A percentile compares a stretch with the other conserved stretches of the same genome.
Evolutionary conservation across 768 basidiomycete genomes (phyloP).

Genomic region (Termitomyces sp.): DNA sequence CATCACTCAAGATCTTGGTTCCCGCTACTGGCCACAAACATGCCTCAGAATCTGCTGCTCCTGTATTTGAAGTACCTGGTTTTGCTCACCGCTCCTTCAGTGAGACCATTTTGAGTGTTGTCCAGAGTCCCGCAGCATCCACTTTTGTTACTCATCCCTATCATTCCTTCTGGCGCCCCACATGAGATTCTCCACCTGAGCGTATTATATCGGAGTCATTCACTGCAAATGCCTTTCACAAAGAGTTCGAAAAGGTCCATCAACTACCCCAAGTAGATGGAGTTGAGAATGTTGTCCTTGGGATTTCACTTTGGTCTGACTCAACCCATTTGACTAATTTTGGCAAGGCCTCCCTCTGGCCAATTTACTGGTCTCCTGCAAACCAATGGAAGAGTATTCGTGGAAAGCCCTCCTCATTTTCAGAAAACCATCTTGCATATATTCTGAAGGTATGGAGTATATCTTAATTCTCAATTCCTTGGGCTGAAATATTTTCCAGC

Average conservation of each 20-base stretch:
- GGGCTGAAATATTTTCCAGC: slow-evolving; percentile 18
- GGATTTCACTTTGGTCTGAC: slow-evolving; percentile 33
- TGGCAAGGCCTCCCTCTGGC: slow-evolving; percentile 36
- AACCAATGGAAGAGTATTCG: slow-evolving; percentile 24
- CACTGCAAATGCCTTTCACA: neutral
- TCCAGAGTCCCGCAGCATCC: slow-evolving; percentile 14
- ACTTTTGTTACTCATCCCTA: slow-evolving; percentile 18
- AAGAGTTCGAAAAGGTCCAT: neutral
- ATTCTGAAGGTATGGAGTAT: neutral
- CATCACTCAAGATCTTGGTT: slow-evolving; percentile 21
- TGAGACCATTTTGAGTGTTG: slow-evolving; percentile 22
- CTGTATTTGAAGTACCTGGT: slow-evolving; percentile 27
- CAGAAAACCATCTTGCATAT: neutral
- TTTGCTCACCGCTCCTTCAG: slow-evolving; percentile 24
- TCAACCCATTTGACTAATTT: slow-evolving; percentile 35
- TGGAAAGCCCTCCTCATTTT: neutral
- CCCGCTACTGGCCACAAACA: slow-evolving; percentile 20
- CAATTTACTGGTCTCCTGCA: slow-evolving; percentile 37
- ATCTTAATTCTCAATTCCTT: no score
- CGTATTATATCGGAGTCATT: neutral
- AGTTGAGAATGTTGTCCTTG: slow-evolving; percentile 2
- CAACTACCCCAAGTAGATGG: neutral
- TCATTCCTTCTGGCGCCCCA: slow-evolving; percentile 15
- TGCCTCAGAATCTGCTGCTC: slow-evolving; percentile 25
- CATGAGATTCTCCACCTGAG: slow-evolving; percentile 1